These are phyloP conservation scores for Teratosphaeria nubilosa DNA, from an alignment of 2,329 filamentous ascomycete genomes.

Conservation along the genomic window DNA sequence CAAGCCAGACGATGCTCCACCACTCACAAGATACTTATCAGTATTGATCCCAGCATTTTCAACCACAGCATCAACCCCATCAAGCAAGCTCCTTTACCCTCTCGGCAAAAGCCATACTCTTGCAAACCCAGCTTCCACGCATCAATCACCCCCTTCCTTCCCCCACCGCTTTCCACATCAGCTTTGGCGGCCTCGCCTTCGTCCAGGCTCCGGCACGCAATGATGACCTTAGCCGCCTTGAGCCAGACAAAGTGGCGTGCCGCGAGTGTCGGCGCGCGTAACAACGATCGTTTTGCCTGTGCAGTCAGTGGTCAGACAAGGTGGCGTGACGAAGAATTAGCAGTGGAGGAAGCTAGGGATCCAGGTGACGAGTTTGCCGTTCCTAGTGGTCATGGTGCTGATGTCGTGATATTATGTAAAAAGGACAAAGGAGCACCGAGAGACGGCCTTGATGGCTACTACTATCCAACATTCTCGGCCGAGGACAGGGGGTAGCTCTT, in stretches of 20 bases:
- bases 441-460: too few species aligned
- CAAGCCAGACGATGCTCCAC: background rate
- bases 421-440: too few species aligned
- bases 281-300: constrained; percentile 35
- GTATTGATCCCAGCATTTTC: constrained; percentile 28
- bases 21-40: background rate
- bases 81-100: constrained; percentile 23
- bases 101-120: constrained; percentile 24
- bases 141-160: constrained; percentile 27
- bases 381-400: background rate
- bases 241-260: constrained; percentile 33
- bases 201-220: constrained; percentile 33
- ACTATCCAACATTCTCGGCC: too few species aligned
- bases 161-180: constrained; percentile 29
- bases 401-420: background rate
- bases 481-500: too few species aligned
- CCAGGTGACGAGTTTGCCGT: background rate
- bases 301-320: constrained; percentile 17
- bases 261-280: constrained; percentile 40
- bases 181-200: constrained; percentile 37
- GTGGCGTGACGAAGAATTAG: constrained; percentile 32
- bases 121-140: constrained; percentile 39
- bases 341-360: constrained; percentile 28
- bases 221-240: constrained; percentile 33
- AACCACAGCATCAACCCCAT: constrained; percentile 27